Conservation (phyloP, 1,139 yeast genomes). For the Yamadazyma membranifaciens region DNA sequence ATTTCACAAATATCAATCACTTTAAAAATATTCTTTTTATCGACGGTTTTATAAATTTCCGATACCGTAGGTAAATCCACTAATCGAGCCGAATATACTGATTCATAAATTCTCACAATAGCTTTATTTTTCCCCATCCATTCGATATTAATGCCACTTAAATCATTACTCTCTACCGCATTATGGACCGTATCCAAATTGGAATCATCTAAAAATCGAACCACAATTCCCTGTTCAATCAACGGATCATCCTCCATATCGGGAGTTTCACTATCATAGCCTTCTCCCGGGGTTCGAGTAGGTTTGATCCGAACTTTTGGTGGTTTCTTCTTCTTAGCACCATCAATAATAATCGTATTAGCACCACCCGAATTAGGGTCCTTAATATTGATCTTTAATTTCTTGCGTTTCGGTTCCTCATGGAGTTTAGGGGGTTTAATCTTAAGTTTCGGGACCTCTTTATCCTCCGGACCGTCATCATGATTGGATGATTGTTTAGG, state of each 20-base stretch:
- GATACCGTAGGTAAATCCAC: constrained; percentile 89
- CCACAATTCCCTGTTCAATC: constrained; percentile 78
- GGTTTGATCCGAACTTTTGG: constrained; percentile 81
- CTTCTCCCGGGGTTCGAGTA: constrained; percentile 86
- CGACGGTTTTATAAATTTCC: constrained; percentile 87
- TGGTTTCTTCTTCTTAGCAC: constrained; percentile 20
- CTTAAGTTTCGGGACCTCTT: constrained; percentile 15
- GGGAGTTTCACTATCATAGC: constrained; percentile 96
- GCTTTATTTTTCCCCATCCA: constrained; percentile 85
- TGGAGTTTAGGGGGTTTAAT: constrained; percentile 24
- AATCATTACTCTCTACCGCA: constrained; percentile 80
- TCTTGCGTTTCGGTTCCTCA: constrained; percentile 13
- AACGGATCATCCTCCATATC: constrained; percentile 94
- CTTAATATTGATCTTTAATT: constrained; percentile 11
- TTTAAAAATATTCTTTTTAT: constrained; percentile 84
- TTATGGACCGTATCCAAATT: constrained; percentile 75
- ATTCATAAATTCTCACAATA: constrained; percentile 52
- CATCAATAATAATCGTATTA: constrained; percentile 6
- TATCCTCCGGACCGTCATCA: background rate
- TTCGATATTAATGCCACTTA: constrained; percentile 68
- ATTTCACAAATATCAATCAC: constrained; percentile 86
- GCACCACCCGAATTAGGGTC: constrained; percentile 14
- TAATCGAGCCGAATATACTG: constrained; percentile 75
- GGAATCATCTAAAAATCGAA: constrained; percentile 77
- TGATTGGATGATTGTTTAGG: constrained; percentile 12